These are phyloP conservation scores for Gracilaria gracilis DNA, from an alignment of 23 red algal genomes.

Conservation along the genomic window DNA sequence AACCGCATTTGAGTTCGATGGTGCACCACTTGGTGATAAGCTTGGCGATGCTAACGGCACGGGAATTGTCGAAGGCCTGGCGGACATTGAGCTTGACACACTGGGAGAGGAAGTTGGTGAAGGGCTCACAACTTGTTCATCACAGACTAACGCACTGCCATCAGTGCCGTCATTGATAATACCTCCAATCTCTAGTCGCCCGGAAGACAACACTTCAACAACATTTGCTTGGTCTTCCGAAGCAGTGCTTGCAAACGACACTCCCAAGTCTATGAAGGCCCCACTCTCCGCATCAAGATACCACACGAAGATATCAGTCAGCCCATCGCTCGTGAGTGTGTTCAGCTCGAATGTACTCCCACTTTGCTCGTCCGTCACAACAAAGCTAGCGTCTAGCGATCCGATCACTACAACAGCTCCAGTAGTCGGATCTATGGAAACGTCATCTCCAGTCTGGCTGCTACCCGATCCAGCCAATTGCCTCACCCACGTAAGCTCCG, in stretches of 20 bases:
- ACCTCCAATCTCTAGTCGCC: slow-evolving; percentile 53
- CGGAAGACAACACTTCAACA: slow-evolving; percentile 33
- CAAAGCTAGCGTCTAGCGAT: slow-evolving; percentile 30
- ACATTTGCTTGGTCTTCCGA: slow-evolving; percentile 49
- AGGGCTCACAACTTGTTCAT: slow-evolving; percentile 10
- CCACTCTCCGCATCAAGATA: slow-evolving; percentile 42
- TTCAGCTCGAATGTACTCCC: slow-evolving; percentile 9
- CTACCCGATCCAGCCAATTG: slow-evolving; percentile 57
- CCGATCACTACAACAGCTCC: slow-evolving; percentile 58
- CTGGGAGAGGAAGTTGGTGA: slow-evolving; percentile 8
- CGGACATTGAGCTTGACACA: not conserved
- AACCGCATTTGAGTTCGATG: no score
- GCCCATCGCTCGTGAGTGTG: slow-evolving; percentile 42
- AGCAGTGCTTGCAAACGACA: slow-evolving; percentile 28
- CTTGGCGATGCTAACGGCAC: not conserved
- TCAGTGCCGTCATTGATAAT: slow-evolving; percentile 59
- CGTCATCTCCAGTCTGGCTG: slow-evolving; percentile 49
- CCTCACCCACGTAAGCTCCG: slow-evolving; percentile 42
- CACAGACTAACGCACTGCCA: slow-evolving; percentile 38
- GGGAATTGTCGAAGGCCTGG: not conserved
- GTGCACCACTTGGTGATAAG: no score
- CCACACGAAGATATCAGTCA: slow-evolving; percentile 70
- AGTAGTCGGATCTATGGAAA: slow-evolving; percentile 55
- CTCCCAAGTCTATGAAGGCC: slow-evolving; percentile 32
- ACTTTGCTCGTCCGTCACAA: slow-evolving; percentile 33